Conservation (phyloP, 768 basidiomycete genomes). For the Boletellus emodensis region DNA sequence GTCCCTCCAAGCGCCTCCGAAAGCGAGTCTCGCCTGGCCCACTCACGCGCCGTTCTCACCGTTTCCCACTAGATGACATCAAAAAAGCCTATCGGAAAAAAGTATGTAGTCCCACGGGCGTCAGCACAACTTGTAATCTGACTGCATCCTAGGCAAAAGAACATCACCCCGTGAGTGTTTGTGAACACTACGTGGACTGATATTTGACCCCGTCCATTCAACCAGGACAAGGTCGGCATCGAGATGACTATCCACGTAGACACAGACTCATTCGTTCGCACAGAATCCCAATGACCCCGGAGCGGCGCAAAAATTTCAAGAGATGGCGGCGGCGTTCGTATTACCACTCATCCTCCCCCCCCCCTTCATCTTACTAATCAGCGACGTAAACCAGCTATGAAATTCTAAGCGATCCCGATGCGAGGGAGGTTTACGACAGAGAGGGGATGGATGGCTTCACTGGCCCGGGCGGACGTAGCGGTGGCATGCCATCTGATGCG, state of each 20-base stretch:
- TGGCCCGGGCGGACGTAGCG: slow-evolving; percentile 42
- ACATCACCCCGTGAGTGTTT: slow-evolving; percentile 70
- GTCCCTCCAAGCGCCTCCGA: slow-evolving; percentile 65
- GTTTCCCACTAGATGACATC: slow-evolving; percentile 60
- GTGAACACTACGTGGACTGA: neutral
- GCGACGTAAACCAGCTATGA: slow-evolving; percentile 58
- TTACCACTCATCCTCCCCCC: neutral
- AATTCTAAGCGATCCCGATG: slow-evolving; percentile 66
- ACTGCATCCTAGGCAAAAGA: slow-evolving; percentile 65
- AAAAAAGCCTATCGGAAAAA: slow-evolving; percentile 94
- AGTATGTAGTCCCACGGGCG: slow-evolving; percentile 41
- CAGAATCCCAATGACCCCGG: slow-evolving; percentile 88
- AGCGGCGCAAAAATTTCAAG: slow-evolving; percentile 82
- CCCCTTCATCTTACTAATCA: slow-evolving; percentile 5
- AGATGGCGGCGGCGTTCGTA: slow-evolving; percentile 82
- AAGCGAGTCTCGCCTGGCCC: slow-evolving; percentile 43
- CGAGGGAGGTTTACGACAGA: slow-evolving; percentile 68
- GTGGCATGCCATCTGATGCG: slow-evolving; percentile 45
- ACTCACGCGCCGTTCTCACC: slow-evolving; percentile 6
- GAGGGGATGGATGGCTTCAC: slow-evolving; percentile 68
- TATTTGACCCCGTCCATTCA: neutral
- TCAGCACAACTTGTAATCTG: slow-evolving; percentile 6
- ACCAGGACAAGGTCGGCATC: slow-evolving; percentile 62
- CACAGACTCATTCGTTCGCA: neutral
- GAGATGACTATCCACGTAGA: neutral